Evolutionary conservation across 257 asterid species (phyloP).

Genomic region (Petrea volubilis): DNA sequence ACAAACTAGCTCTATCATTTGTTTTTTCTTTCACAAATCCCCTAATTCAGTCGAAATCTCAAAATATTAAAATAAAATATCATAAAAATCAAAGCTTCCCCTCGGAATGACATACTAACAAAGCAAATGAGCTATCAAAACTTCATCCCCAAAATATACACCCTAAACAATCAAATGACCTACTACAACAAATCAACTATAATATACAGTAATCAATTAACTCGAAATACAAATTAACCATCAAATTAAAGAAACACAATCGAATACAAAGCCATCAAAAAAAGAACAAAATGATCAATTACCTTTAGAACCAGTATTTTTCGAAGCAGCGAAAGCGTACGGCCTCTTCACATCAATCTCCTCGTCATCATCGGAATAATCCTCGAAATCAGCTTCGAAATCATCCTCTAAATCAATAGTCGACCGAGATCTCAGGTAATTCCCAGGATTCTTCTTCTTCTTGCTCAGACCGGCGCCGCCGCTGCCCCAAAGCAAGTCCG

Average conservation of each 20-base stretch:
- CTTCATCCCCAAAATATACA: not conserved
- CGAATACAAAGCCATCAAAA: not conserved
- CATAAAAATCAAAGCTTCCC: not conserved
- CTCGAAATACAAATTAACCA: not conserved
- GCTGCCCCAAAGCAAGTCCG: conserved; percentile 79
- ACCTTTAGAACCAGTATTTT: conserved; percentile 31
- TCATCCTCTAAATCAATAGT: conserved; percentile 43
- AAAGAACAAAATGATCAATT: not conserved
- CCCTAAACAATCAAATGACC: not conserved
- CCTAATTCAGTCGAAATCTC: not conserved
- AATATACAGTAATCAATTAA: not conserved
- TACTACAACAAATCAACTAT: not conserved
- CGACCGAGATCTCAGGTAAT: conserved; percentile 42
- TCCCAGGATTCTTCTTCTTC: conserved; percentile 34
- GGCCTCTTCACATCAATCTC: conserved; percentile 42
- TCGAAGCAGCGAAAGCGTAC: conserved; percentile 42
- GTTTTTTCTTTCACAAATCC: not conserved
- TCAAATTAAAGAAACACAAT: not conserved
- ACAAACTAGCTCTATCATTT: not conserved
- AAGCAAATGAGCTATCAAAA: not conserved
- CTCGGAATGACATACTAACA: not conserved
- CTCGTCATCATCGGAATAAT: conserved; percentile 43
- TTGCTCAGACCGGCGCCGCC: conserved; percentile 38
- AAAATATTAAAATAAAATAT: not conserved
- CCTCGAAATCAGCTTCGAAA: conserved; percentile 79